These are phyloP conservation scores for Acanthamoeba sp. DNA, from an alignment of 208 protist genomes.

Conservation along the genomic window DNA sequence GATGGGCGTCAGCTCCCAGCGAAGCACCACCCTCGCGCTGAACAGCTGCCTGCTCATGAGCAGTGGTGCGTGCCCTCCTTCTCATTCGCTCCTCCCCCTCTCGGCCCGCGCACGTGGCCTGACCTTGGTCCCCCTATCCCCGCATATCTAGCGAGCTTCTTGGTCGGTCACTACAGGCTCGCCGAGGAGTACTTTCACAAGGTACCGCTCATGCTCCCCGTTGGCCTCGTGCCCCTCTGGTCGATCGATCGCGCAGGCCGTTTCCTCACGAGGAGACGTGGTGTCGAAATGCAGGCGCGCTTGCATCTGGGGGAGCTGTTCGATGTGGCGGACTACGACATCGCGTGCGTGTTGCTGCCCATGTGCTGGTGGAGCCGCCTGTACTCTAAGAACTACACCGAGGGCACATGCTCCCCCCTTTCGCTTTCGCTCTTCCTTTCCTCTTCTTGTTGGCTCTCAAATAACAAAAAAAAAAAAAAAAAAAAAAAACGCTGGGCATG, in stretches of 20 bases:
- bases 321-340: neutral
- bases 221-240: neutral
- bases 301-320: neutral
- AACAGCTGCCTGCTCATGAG: conserved; percentile 23
- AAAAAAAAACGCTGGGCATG: neutral
- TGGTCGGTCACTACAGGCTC: neutral
- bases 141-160: neutral
- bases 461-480: neutral
- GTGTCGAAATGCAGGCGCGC: neutral
- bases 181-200: neutral
- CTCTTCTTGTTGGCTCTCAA: neutral
- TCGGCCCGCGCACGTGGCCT: neutral
- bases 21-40: neutral
- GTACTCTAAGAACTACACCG: neutral
- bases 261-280: too few species aligned
- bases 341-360: neutral
- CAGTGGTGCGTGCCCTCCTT: neutral
- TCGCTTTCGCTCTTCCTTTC: too few species aligned
- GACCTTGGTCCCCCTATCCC: neutral
- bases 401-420: neutral
- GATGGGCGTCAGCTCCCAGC: neutral
- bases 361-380: conserved; percentile 21
- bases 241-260: neutral
- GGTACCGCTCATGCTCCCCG: neutral
- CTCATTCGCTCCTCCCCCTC: neutral